Base-by-base conservation (phyloP, 768 basidiomycete genomes). In the Lactarius tabidus region DNA sequence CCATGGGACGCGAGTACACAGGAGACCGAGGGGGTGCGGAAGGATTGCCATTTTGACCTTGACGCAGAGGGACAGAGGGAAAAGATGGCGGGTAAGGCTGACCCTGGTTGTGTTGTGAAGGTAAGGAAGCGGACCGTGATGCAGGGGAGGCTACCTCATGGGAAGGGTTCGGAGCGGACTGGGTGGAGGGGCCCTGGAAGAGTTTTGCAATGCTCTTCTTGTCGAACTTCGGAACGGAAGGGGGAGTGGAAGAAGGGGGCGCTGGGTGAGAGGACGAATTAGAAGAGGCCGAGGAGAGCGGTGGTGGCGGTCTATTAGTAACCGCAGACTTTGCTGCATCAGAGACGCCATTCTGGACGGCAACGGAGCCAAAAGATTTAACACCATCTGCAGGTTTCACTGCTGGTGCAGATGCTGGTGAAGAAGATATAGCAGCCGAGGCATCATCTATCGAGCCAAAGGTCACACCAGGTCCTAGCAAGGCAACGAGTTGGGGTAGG, bases 371-470 rank as follows among this genome's bases (percentile, higher is more conserved):
- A 77, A 95, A 95, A 52, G 89, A 84, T 76, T 88, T 92, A 71
- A 93, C 88, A 71, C 77, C 82, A 72, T 88, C 88, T 68, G 60
- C 67, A 55, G 85, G 79, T 79, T 86, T 89, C 73, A 85, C 79
- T 69, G 77, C 81, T 64, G 79, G 84, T 69, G 79, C 79, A 48
- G 86, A 82, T 61, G 91, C 89, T 39, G 93, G 91, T 10, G 91
- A 92, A 54, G 91, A 89, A 39, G 92, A 90, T 71, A 93, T 87
- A 66, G 88, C 82, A 60, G 91, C 86, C 69, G 79, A 75, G 14
- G 82, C 83, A 76, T 92, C 90, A 78, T 93, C 89, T 82, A 95
- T 91, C 55, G 93, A 93, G 71, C 94, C 94, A 79, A 95, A 95
- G 57, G 89, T 90, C 70, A 96, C 87, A 59, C 84, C 78, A 63